Evolutionary conservation across 352 stramenopile species (phyloP), one percentile per base, ranked within the genome.

Genomic region (Globisporangium echinulatum): DNA sequence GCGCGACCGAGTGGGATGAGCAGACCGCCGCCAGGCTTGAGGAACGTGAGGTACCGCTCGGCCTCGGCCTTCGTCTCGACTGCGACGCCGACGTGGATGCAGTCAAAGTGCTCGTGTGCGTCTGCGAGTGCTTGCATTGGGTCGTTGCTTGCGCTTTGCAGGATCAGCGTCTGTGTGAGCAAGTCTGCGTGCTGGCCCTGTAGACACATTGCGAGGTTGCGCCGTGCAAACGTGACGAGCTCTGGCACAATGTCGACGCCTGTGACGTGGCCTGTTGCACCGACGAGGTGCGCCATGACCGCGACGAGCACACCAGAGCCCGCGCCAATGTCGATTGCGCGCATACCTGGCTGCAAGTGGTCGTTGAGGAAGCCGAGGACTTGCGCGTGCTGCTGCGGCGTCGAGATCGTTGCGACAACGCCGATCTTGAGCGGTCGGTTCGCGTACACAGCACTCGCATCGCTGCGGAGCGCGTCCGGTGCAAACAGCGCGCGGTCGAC

Each of bases 181-280:
- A 81, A 48, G 17, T 59, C 56, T 7, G 49, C 57, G 49, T 62
- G 57, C 37, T 47, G 3, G 36, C 72, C 68, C 5, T 75, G 61
- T 37, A 92, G 52, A 61, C 70, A 74, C 5, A 60, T 69, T n/a
- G 65, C 49, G 36, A 92, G 70, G 60, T 94, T 94, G 15, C 70
- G 53, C 56, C 77, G 68, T 1, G 85, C 85, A 48, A 92, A 88
- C 37, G 71, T 57, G 46, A 91, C 76, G 7, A 94, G 68, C 37
- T 89, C 77, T 0, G 82, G 79, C 8, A 91, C 83, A 67, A 94
- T 94, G 49, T 94, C 85, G 0, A 94, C 63, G 17, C 85, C 85
- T 0, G 64, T 82, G 52, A 92, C 81, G 8, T 62, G 71, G 7
- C 85, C 85, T 0, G 49, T 65, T 0, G 67, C 64, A 0, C 82